Conservation (phyloP, 2,329 filamentous ascomycete species). For the Botrytis porri region DNA sequence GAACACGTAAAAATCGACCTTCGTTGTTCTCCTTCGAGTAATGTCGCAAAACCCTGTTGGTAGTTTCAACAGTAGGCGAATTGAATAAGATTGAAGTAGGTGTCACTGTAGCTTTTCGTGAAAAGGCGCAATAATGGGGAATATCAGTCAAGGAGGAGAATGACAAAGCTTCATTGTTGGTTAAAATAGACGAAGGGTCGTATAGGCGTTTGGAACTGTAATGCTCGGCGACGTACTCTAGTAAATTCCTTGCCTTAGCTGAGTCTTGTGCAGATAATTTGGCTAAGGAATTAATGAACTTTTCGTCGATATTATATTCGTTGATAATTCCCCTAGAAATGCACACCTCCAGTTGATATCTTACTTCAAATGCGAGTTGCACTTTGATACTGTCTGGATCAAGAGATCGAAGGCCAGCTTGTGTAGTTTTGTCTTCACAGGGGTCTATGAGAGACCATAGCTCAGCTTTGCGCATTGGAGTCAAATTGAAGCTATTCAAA, state of each 20-base stretch:
- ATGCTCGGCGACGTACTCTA: slow-evolving; percentile 71
- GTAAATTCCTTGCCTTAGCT: slow-evolving; percentile 58
- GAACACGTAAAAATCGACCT: slow-evolving; percentile 83
- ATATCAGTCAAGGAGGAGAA: slow-evolving; percentile 51
- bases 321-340: slow-evolving; percentile 75
- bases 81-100: slow-evolving; percentile 78
- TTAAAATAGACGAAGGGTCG: slow-evolving; percentile 72
- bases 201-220: slow-evolving; percentile 53
- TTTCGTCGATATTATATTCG: slow-evolving; percentile 66
- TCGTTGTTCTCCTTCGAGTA: slow-evolving; percentile 56
- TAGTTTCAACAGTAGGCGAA: slow-evolving; percentile 77
- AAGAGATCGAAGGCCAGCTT: slow-evolving; percentile 26
- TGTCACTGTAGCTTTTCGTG: slow-evolving; percentile 76
- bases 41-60: slow-evolving; percentile 79
- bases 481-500: slow-evolving; percentile 44
- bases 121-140: slow-evolving; percentile 69
- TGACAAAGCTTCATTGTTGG: slow-evolving; percentile 48
- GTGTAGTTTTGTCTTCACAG: slow-evolving; percentile 21
- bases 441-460: slow-evolving; percentile 46
- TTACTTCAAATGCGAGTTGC: slow-evolving; percentile 64
- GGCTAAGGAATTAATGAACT: slow-evolving; percentile 64
- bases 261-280: slow-evolving; percentile 45
- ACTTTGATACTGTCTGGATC: slow-evolving; percentile 34
- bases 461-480: slow-evolving; percentile 37
- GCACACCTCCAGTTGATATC: slow-evolving; percentile 91